These are phyloP conservation scores for Pleurostoma richardsiae DNA, from an alignment of 2,329 filamentous ascomycete species.

Conservation along the genomic window DNA sequence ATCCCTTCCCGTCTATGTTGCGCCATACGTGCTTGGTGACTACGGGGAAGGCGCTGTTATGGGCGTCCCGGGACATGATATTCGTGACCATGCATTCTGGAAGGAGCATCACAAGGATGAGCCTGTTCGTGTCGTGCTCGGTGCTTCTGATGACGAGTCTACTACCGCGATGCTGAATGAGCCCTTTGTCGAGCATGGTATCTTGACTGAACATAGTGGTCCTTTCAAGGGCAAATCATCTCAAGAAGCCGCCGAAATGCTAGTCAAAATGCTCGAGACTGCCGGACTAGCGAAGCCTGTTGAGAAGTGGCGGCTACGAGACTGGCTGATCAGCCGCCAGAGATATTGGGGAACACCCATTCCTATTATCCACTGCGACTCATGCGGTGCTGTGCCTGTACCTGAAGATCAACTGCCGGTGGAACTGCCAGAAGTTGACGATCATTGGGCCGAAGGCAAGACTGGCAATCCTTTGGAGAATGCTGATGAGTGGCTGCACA, in stretches of 20 bases:
- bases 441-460: conserved; percentile 63
- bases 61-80: conserved; percentile 85
- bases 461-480: conserved; percentile 73
- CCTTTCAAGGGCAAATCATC: conserved; percentile 61
- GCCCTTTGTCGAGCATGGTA: conserved; percentile 61
- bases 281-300: conserved; percentile 55
- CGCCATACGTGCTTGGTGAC: conserved; percentile 79
- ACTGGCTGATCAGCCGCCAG: conserved; percentile 91
- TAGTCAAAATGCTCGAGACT: conserved; percentile 52
- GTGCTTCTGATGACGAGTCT: conserved; percentile 41
- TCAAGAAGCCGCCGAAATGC: conserved; percentile 52
- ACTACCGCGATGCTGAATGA: conserved; percentile 37
- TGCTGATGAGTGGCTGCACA: conserved; percentile 69
- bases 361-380: conserved; percentile 75
- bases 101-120: conserved; percentile 58
- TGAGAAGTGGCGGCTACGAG: conserved; percentile 74
- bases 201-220: conserved; percentile 62
- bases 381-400: conserved; percentile 75
- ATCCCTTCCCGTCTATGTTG: conserved; percentile 70
- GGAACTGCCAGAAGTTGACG: conserved; percentile 62
- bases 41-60: conserved; percentile 87
- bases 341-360: conserved; percentile 90
- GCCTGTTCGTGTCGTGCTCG: conserved; percentile 60
- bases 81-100: conserved; percentile 77
- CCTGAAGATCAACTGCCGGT: conserved; percentile 74